Conservation (phyloP, 306 rosid genomes). For the Sophora flavescens region DNA sequence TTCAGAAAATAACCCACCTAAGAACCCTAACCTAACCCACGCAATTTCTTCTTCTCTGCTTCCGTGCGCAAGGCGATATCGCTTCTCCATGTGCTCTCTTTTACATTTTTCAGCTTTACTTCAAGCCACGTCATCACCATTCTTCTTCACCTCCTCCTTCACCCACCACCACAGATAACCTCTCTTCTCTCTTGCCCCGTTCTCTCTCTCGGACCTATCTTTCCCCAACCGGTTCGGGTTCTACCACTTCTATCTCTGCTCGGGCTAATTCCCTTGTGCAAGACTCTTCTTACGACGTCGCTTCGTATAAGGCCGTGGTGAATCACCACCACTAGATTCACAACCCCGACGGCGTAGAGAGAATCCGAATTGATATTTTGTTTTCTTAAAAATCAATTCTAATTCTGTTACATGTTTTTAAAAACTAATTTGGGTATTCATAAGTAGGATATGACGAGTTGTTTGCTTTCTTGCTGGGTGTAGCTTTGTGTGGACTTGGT, state of each 20-base stretch:
- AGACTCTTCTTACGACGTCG: slow-evolving; percentile 59
- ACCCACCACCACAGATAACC: slow-evolving; percentile 44
- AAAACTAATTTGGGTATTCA: too few relatives aligned
- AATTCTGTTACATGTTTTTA: too few relatives aligned
- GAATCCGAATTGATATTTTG: too few relatives aligned
- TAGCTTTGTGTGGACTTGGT: slow-evolving; percentile 77
- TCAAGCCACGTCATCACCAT: slow-evolving; percentile 64
- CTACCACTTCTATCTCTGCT: slow-evolving; percentile 49
- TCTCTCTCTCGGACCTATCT: slow-evolving; percentile 62
- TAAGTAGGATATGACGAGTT: neutral
- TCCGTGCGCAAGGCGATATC: too few relatives aligned
- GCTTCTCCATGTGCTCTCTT: slow-evolving; percentile 95
- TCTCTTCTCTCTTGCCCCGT: slow-evolving; percentile 57
- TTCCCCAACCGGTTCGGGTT: slow-evolving; percentile 57
- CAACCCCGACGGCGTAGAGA: slow-evolving; percentile 68
- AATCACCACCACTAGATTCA: slow-evolving; percentile 64
- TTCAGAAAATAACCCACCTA: too few relatives aligned
- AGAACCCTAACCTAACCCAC: too few relatives aligned
- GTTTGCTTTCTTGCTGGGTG: neutral
- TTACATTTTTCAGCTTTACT: slow-evolving; percentile 80
- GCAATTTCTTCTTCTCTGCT: too few relatives aligned
- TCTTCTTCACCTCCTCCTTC: slow-evolving; percentile 36
- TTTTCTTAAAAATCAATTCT: too few relatives aligned
- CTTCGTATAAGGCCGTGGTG: too few relatives aligned
- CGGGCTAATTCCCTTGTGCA: slow-evolving; percentile 60